Evolutionary conservation across 2,329 filamentous ascomycete genomes (phyloP), one percentile per base, ranked within the genome.

Genomic region (Penicillium sp.): DNA sequence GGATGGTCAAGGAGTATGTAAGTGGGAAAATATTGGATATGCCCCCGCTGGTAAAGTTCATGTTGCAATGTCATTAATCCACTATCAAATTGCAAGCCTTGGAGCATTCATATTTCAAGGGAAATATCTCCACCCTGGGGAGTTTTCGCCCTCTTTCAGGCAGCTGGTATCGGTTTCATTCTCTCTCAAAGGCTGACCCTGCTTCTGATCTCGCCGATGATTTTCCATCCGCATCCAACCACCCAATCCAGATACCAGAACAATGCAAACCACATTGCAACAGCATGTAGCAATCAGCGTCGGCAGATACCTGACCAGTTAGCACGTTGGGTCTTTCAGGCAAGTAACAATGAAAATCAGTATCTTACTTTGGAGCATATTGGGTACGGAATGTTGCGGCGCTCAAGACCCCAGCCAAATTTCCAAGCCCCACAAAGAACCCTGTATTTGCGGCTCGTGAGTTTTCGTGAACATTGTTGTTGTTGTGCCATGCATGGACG

Each of bases 401-500:
- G 44, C 66, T 68, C n/a, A 82, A 51, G 13, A 82, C 76, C 0
- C 80, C 79, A 0, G 74, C 78, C 3, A 82, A 55, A 54, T 83
- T 83, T 0, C 78, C 79, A 7, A 82, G 62, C 0, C 77, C 79
- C 5, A 80, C 78, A 1, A 79, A 67, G 13, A 81, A 64, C 0
- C 76, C 79, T 1, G 78, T 81, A 9, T 76, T 79, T 0, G 79
- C 78, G 5, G 79, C 79, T 0, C 80, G 73, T 0, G 71, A 73
- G 42, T 76, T 81, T 66, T 83, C 80, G 22, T 78, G 75, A 7
- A 80, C 66, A 40, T 80, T 81, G 61, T 83, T 82, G 57, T 81
- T 82, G 52, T 82, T 82, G 55, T 81, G 73, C 79, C 80, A 81
- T 1, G 73, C 72, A 55, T 81, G 74, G 4, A 81, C 73, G n/a